Percentiles rank a stretch among this genome's conserved stretches.
Conservation (phyloP, 768 basidiomycete genomes). For the Udeniomyces megalosporus region DNA sequence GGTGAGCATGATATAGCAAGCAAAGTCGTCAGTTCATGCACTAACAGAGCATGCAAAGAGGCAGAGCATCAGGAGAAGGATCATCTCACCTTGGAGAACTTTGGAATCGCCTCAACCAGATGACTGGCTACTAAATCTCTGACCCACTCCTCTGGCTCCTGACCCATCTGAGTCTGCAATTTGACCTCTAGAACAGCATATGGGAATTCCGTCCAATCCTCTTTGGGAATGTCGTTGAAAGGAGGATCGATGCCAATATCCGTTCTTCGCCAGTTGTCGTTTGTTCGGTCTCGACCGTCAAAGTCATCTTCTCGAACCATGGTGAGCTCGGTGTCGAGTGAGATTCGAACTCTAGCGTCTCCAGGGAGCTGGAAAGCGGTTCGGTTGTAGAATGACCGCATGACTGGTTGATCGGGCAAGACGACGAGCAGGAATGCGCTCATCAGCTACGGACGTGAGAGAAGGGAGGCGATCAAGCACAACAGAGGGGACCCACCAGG, state of each 20-base stretch:
- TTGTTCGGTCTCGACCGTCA: slow-evolving; percentile 62
- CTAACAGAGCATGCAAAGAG: no score
- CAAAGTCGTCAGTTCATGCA: not conserved
- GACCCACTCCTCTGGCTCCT: slow-evolving; percentile 92
- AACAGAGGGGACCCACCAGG: slow-evolving; percentile 45
- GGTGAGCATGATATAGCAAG: no score
- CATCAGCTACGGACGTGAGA: not conserved
- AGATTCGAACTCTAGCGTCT: slow-evolving; percentile 95
- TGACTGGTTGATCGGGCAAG: slow-evolving; percentile 38
- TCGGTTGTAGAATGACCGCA: slow-evolving; percentile 95
- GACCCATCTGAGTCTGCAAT: slow-evolving; percentile 86
- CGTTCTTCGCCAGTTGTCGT: slow-evolving; percentile 81
- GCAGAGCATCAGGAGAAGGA: no score
- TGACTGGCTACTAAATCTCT: slow-evolving; percentile 89
- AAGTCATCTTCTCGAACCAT: slow-evolving; percentile 94
- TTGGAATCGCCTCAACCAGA: slow-evolving; percentile 91
- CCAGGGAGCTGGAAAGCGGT: slow-evolving; percentile 98
- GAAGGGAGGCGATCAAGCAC: not conserved
- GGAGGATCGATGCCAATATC: slow-evolving; percentile 50
- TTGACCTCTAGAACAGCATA: slow-evolving; percentile 97
- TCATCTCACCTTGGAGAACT: slow-evolving; percentile 51
- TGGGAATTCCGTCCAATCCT: slow-evolving; percentile 89
- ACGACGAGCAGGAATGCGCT: not conserved
- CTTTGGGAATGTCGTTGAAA: slow-evolving; percentile 53
- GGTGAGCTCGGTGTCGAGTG: slow-evolving; percentile 88